These are phyloP conservation scores for Plasmodium cynomolgi DNA, from an alignment of 169 alveolate species.

Conservation along the genomic window DNA sequence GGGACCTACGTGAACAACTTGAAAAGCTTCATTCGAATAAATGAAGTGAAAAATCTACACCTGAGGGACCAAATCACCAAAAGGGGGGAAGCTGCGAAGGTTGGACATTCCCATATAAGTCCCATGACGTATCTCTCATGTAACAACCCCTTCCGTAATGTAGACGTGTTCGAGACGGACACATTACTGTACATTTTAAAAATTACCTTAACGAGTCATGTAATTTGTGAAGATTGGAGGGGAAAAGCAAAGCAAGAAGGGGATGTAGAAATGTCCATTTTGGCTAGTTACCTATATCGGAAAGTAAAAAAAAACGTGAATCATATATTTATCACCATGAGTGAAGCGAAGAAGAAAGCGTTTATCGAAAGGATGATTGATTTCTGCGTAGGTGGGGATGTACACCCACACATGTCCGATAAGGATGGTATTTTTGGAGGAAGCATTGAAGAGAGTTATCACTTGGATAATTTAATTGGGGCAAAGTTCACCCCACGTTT, in stretches of 20 bases:
- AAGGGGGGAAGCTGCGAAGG: background rate
- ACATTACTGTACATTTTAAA: slow-evolving; percentile 13
- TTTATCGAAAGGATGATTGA: slow-evolving; percentile 24
- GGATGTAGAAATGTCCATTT: background rate
- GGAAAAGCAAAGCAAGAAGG: background rate
- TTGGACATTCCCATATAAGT: background rate
- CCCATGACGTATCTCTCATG: background rate
- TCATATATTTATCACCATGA: slow-evolving; percentile 22
- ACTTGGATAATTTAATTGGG: background rate
- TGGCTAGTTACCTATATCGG: background rate
- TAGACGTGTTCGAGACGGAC: background rate
- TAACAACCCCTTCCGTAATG: background rate
- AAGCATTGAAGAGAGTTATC: background rate
- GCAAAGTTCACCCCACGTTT: background rate
- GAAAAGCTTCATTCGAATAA: background rate
- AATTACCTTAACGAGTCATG: background rate
- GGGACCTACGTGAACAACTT: background rate
- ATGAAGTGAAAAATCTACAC: slow-evolving; percentile 5
- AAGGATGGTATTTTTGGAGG: background rate
- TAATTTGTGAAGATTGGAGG: slow-evolving; percentile 3
- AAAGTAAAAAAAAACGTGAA: slow-evolving; percentile 14
- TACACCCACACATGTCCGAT: background rate
- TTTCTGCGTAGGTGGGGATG: background rate
- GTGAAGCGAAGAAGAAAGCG: background rate
- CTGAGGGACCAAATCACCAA: background rate